Conservation (phyloP, 352 stramenopile genomes). For the Globisporangium barbulae region DNA sequence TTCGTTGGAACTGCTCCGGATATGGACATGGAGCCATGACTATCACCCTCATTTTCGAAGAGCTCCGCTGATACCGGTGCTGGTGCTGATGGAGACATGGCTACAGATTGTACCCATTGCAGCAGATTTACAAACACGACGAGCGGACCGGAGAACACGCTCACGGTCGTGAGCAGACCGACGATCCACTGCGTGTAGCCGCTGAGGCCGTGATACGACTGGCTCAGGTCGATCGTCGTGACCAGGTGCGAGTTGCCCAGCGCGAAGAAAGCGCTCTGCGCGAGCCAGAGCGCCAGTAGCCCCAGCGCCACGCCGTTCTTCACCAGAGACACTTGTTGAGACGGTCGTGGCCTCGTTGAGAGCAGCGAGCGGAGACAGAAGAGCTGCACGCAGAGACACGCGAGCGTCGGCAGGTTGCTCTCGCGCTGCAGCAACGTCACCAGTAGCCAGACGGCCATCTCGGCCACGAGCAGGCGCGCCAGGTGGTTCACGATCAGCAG, state of each 20-base stretch:
- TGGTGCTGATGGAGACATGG: conserved; percentile 2
- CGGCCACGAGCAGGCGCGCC: conserved; percentile 19
- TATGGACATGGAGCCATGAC: conserved; percentile 1
- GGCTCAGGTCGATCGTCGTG: conserved; percentile 87
- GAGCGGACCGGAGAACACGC: conserved; percentile 72
- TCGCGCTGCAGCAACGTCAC: conserved; percentile 55
- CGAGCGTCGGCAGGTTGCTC: conserved; percentile 56
- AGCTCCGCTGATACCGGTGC: neutral
- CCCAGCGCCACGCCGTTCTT: conserved; percentile 18
- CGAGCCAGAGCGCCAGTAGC: conserved; percentile 40
- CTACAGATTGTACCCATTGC: conserved; percentile 30
- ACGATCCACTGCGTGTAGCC: conserved; percentile 84
- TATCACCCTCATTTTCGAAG: neutral
- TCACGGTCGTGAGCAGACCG: conserved; percentile 67
- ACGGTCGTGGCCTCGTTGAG: conserved; percentile 10
- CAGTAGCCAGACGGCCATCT: conserved; percentile 67
- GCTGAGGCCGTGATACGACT: conserved; percentile 78
- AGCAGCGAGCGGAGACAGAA: conserved; percentile 28
- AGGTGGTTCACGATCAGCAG: conserved; percentile 5
- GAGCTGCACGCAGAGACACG: conserved; percentile 48
- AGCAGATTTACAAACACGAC: conserved; percentile 47
- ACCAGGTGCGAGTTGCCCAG: conserved; percentile 88
- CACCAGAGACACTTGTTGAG: conserved; percentile 3
- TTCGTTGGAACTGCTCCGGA: conserved; percentile 2
- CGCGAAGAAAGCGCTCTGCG: conserved; percentile 76